phyloP scores from a whole-genome alignment of 2,329 filamentous ascomycete species.

The Penicillium sp. region DNA sequence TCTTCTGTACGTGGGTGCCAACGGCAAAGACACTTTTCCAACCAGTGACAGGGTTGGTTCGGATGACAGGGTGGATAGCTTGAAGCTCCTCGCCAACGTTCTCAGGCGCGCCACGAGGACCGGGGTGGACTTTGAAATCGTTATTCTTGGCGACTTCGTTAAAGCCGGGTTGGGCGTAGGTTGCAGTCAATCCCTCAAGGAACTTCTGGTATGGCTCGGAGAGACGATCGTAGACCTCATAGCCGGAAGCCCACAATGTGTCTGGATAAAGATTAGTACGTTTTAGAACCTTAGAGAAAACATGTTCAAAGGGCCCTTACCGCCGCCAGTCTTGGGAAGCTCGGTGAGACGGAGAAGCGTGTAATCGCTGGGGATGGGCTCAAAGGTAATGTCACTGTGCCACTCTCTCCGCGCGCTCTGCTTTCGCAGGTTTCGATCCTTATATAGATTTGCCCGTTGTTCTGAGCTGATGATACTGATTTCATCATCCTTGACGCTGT shows the following conservation, averaged over 20 bases:
- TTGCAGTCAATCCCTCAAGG: constrained; percentile 42
- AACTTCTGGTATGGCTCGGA: constrained; percentile 39
- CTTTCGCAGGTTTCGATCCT: constrained; percentile 32
- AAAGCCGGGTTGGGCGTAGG: constrained; percentile 32
- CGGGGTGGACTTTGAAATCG: constrained; percentile 30
- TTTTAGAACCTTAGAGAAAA: too few relatives aligned
- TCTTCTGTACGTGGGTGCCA: constrained; percentile 30
- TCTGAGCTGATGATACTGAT: constrained; percentile 51
- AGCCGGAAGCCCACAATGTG: constrained; percentile 47
- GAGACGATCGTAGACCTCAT: constrained; percentile 44
- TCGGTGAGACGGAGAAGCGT: constrained; percentile 47
- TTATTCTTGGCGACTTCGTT: constrained; percentile 30
- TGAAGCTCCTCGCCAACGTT: constrained; percentile 56
- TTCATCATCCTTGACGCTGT: constrained; percentile 49
- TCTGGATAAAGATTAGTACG: constrained; percentile 23
- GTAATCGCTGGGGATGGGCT: constrained; percentile 50
- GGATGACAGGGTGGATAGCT: constrained; percentile 46
- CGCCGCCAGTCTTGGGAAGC: constrained; percentile 45
- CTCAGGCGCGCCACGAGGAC: constrained; percentile 51
- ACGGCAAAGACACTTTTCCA: constrained; percentile 41
- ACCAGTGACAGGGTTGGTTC: constrained; percentile 54
- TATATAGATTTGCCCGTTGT: constrained; percentile 42
- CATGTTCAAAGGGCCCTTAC: constrained; percentile 17
- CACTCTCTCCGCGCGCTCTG: constrained; percentile 41
- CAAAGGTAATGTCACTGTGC: constrained; percentile 54